Evolutionary conservation across 768 basidiomycete species (phyloP), one percentile per base, ranked within the genome.

Genomic region (Lactarius trivialis): DNA sequence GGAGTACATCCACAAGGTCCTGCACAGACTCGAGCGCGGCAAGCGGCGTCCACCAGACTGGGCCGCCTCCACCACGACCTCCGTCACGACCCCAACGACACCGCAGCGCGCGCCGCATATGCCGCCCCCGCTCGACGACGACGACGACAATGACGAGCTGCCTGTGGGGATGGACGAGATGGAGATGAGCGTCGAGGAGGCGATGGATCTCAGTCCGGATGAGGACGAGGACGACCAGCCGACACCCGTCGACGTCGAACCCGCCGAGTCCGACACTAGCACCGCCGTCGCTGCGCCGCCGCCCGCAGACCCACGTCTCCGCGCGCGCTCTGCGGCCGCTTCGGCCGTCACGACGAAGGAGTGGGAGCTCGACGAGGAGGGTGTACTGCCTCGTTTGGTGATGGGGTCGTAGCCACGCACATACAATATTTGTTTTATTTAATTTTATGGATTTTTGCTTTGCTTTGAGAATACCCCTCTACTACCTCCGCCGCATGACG

Each of bases 1-100:
- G 73, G 93, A 97, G 48, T 98, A 91, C 72, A 85, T 94, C 60
- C 76, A 81, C 60, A 97, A 96, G 74, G 76, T 95, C 11, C 73
- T 91, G 19, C 82, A 82, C 39, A 88, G 83, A 68, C 73, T 86
- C 52, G 84, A 86, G 36, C 88, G 85, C 71, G 60, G 67, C 48
- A 69, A 71, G 61, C 70, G 71, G 43, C 62, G 61, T 43, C 56
- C 59, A n/a, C 65, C 71, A 26, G 61, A 64, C 12, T 65, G 66
- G 7, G 14, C 51, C 32, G 17, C 45, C 24, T 58, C 60, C 17
- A 30, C 60, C 43, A 43, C 55, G 15, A 37, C 37, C 11, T 9
- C 58, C 33, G n/a, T 53, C 24, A 32, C 39, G 39, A 24, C 45
- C 21, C 45, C 45, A 1, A 7, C 12, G 1, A 48, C 45, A 12